Evolutionary conservation across 2,329 filamentous ascomycete genomes (phyloP).

Genomic region (Fusarium bulbicola): DNA sequence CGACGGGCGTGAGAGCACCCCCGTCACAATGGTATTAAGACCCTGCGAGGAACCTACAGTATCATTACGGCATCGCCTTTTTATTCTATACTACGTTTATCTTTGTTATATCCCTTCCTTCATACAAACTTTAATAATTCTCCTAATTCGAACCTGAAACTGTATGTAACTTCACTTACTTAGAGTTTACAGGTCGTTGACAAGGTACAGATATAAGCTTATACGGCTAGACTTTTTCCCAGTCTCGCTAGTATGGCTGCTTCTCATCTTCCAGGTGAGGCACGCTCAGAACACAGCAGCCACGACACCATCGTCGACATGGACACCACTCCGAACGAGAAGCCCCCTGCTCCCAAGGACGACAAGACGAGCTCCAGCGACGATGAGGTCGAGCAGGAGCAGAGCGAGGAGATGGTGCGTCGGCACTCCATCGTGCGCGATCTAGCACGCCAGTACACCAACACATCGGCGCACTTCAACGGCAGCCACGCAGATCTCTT

Average conservation of each 20-base stretch:
- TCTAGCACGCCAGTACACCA: conserved; percentile 30
- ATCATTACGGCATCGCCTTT: background rate
- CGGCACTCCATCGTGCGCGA: conserved; percentile 35
- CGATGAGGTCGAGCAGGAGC: conserved; percentile 1
- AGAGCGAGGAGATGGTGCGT: conserved; percentile 25
- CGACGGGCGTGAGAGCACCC: conserved; percentile 6
- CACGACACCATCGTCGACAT: conserved; percentile 29
- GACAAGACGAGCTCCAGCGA: conserved; percentile 11
- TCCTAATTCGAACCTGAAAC: conserved; percentile 11
- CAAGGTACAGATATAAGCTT: background rate
- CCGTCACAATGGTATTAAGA: conserved; percentile 26
- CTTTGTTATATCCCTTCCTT: background rate
- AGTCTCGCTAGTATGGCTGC: conserved; percentile 28
- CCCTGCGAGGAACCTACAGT: conserved; percentile 1
- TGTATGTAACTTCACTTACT: background rate
- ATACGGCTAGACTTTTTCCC: background rate
- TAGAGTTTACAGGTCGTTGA: background rate
- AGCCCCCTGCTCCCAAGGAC: background rate
- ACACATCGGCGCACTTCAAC: conserved; percentile 22
- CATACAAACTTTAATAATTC: conserved; percentile 3
- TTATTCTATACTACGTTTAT: background rate
- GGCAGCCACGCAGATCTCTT: conserved; percentile 29
- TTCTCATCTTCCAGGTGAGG: conserved; percentile 4
- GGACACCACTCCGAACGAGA: conserved; percentile 19
- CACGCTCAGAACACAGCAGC: conserved; percentile 25